phyloP scores from a whole-genome alignment of 148 eudicot genomes.

The Simmondsia chinensis region DNA sequence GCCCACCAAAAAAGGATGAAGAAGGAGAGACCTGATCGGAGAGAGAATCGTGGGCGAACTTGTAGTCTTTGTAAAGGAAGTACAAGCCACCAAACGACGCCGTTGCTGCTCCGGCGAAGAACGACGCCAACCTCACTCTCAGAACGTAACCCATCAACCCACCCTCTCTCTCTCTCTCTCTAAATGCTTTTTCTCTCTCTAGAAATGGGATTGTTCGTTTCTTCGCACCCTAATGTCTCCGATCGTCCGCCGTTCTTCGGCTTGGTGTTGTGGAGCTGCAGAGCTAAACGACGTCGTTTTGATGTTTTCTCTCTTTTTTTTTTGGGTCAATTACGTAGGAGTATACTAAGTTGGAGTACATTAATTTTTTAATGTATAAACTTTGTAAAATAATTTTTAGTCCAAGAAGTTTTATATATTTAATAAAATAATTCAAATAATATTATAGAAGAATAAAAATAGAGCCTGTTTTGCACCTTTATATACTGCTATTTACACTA shows the following conservation, averaged over 20 bases:
- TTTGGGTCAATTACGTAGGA: too few species aligned
- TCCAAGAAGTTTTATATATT: too few species aligned
- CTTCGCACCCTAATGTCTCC: background rate
- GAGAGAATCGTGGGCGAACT: slow-evolving; percentile 46
- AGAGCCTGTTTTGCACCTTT: too few species aligned
- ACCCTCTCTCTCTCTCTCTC: slow-evolving; percentile 6
- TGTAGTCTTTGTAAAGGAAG: slow-evolving; percentile 61
- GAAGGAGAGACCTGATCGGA: slow-evolving; percentile 38
- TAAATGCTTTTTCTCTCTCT: background rate
- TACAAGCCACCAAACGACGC: slow-evolving; percentile 58
- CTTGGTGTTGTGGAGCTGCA: too few species aligned
- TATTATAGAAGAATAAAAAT: too few species aligned
- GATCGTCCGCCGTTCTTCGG: slow-evolving; percentile 9
- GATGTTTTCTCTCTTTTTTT: background rate
- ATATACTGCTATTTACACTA: too few species aligned
- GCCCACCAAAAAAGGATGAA: background rate
- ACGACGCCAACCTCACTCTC: slow-evolving; percentile 60
- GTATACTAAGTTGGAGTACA: too few species aligned
- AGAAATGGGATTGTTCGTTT: background rate
- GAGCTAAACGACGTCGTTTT: too few species aligned
- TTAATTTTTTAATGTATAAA: too few species aligned
- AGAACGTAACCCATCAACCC: slow-evolving; percentile 48
- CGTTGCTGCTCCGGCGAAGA: slow-evolving; percentile 63
- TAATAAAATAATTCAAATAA: too few species aligned
- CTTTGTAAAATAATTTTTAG: too few species aligned